Evolutionary conservation across 202 grass and related monocot species (phyloP).

Genomic region (Carex arenaria): DNA sequence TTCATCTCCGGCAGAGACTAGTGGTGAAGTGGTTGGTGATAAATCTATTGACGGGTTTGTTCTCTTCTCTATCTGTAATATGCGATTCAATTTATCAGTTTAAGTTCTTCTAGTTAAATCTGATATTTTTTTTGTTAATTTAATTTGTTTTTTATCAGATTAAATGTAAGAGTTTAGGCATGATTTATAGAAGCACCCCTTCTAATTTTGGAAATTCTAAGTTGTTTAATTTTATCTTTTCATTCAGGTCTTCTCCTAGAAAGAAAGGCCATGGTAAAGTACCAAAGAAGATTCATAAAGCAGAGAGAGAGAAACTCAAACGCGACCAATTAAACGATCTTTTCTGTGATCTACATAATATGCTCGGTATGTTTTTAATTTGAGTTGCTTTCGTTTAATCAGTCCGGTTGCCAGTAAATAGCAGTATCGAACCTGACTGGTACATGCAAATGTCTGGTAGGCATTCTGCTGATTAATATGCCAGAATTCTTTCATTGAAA

Average conservation of each 20-base stretch:
- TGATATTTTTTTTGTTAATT: neutral
- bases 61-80: no score
- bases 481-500: neutral
- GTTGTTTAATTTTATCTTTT: neutral
- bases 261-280: slow-evolving; percentile 52
- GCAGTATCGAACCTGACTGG: neutral
- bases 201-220: slow-evolving; percentile 2
- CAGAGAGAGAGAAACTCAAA: slow-evolving; percentile 87
- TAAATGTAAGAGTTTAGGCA: neutral
- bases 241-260: slow-evolving; percentile 32
- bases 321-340: slow-evolving; percentile 79
- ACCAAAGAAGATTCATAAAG: slow-evolving; percentile 58
- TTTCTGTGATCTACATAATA: slow-evolving; percentile 43
- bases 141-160: slow-evolving; percentile 5
- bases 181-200: neutral
- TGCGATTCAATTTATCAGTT: neutral
- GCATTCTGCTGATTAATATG: neutral
- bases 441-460: neutral
- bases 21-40: slow-evolving; percentile 21
- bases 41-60: slow-evolving; percentile 27
- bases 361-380: slow-evolving; percentile 49
- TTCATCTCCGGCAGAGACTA: slow-evolving; percentile 13
- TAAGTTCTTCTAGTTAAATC: slow-evolving; percentile 5
- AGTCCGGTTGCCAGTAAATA: neutral
- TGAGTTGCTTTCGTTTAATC: neutral